These are phyloP conservation scores for Pyrrhoderma lamaoense DNA, from an alignment of 1,284 basidiomycete genomes.

Conservation along the genomic window DNA sequence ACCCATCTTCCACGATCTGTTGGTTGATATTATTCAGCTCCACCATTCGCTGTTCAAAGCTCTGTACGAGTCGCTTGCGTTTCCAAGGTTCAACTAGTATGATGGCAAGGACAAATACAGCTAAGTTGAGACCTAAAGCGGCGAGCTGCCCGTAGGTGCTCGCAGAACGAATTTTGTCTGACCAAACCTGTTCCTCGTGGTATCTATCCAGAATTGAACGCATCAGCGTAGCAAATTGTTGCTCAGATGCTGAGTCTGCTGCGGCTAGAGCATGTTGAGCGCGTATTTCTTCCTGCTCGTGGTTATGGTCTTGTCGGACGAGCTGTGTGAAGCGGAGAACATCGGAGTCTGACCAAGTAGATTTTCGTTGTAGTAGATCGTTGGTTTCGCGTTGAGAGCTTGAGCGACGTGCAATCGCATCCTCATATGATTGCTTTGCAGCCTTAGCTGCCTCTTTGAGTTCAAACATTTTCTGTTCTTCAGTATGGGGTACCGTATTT, in stretches of 20 bases:
- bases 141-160: constrained; percentile 85
- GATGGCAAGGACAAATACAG: constrained; percentile 85
- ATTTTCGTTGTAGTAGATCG: constrained; percentile 85
- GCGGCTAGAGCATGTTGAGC: constrained; percentile 59
- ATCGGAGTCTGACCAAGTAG: constrained; percentile 77
- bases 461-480: constrained; percentile 58
- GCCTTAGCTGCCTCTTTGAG: constrained; percentile 52
- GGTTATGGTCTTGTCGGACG: constrained; percentile 79
- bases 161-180: constrained; percentile 90
- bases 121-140: constrained; percentile 77
- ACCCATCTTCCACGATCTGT: constrained; percentile 38
- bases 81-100: constrained; percentile 93
- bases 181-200: constrained; percentile 97
- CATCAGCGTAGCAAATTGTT: constrained; percentile 81
- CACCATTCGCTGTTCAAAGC: constrained; percentile 80
- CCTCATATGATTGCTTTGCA: constrained; percentile 70
- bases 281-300: constrained; percentile 67
- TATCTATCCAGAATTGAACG: constrained; percentile 81
- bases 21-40: constrained; percentile 59
- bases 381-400: constrained; percentile 85
- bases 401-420: constrained; percentile 67
- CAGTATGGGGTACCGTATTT: constrained; percentile 6
- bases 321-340: constrained; percentile 79
- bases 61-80: constrained; percentile 71
- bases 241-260: constrained; percentile 73